Evolutionary conservation across 345 rosid genomes (phyloP), one percentile per base, ranked within the genome.

Genomic region (Eutrema yunnanense): DNA sequence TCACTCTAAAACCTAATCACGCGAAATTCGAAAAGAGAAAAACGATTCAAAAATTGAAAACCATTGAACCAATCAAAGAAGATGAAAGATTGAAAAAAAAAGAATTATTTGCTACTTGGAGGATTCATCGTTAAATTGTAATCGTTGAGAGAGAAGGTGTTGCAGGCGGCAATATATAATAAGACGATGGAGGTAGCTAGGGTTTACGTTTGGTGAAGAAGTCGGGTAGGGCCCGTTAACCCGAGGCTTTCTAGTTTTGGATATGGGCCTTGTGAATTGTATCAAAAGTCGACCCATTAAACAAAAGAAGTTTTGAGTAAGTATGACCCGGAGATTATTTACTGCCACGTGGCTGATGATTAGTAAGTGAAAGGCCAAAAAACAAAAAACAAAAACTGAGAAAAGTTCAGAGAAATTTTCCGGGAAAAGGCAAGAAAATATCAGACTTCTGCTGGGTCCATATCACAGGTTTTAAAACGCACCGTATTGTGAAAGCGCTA

Each of bases 361-460:
- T 61, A n/a, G 5, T 4, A 14, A 37, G 38, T 29, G 16, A 58
- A 47, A 13, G 59, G 14, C 44, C 1, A 19, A 62, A 2, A 63
- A n/a, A n/a, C n/a, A n/a, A n/a, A n/a, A n/a, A n/a, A n/a, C n/a
- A n/a, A n/a, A 6, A 43, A 8, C n/a, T 16, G 14, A 51, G 12
- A 62, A 52, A 46, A 16, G 13, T 57, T 9, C 7, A 27, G 55
- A 64, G 60, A 70, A 58, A 71, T 64, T 71, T 76, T 71, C 80
- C 76, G 67, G 76, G 80, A 76, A 76, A 76, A 48, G 72, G 76
- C 72, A 64, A 76, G 72, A 76, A 70, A 70, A 64, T 42, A 46
- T 68, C 63, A 67, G 62, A 65, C 14, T 9, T 69, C 79, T 46
- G 58, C 79, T 46, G 58, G 65, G 74, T 57, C 65, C 52, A 57